Evolutionary conservation across 2,329 filamentous ascomycete genomes (phyloP).

Genomic region (Fusarium albosuccineum): DNA sequence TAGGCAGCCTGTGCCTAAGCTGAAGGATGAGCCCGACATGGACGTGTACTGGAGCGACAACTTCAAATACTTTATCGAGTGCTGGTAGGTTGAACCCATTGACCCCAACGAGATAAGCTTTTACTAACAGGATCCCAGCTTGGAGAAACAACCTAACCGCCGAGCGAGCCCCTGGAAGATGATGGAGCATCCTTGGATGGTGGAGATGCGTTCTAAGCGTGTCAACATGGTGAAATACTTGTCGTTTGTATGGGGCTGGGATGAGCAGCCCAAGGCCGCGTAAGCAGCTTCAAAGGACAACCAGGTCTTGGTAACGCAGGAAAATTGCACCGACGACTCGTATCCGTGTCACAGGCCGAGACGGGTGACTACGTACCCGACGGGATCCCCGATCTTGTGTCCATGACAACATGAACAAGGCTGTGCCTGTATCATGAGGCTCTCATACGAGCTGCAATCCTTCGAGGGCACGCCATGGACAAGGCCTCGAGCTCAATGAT

Average conservation of each 20-base stretch:
- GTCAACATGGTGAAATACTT: conserved; percentile 98
- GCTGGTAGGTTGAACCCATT: conserved; percentile 78
- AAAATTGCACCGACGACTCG: conserved; percentile 21
- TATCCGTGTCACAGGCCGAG: conserved; percentile 20
- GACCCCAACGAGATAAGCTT: not conserved
- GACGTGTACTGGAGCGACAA: conserved; percentile 95
- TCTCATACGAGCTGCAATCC: conserved; percentile 7
- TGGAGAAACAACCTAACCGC: conserved; percentile 91
- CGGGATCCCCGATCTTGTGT: conserved; percentile 13
- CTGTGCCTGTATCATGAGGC: conserved; percentile 37
- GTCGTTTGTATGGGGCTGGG: conserved; percentile 97
- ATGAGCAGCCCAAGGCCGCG: conserved; percentile 53
- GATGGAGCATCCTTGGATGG: conserved; percentile 99
- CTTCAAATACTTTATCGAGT: conserved; percentile 99
- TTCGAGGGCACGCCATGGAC: not conserved
- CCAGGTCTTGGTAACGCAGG: conserved; percentile 29
- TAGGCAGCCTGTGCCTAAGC: conserved; percentile 90
- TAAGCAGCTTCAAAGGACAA: conserved; percentile 30
- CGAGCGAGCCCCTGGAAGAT: conserved; percentile 97
- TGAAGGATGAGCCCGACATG: conserved; percentile 93
- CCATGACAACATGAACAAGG: conserved; percentile 34
- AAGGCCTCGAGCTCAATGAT: not conserved
- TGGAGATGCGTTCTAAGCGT: conserved; percentile 94
- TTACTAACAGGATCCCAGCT: conserved; percentile 64
- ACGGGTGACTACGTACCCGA: conserved; percentile 11